A percentile compares a stretch with the other conserved stretches of the same genome.
Conservation (phyloP, 2,329 filamentous ascomycete genomes). For the Didymella pinodella region DNA sequence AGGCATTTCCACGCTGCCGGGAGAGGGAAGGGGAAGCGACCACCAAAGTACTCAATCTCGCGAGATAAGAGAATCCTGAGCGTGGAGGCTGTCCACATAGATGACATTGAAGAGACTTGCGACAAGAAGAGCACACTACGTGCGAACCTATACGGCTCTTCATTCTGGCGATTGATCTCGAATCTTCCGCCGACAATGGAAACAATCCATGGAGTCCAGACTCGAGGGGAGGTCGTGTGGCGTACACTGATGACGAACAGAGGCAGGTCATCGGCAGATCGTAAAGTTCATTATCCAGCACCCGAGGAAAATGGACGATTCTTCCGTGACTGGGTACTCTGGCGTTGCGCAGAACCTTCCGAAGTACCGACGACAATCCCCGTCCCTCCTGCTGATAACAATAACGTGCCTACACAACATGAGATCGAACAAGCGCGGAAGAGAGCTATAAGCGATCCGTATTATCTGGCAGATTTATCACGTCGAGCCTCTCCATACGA, state of each 20-base stretch:
- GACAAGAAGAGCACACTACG: conserved; percentile 17
- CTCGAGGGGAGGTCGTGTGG: conserved; percentile 24
- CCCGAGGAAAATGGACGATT: conserved; percentile 6
- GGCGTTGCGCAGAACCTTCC: conserved; percentile 18
- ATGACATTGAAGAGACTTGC: conserved; percentile 14
- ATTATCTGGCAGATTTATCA: conserved; percentile 4
- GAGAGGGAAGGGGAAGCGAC: not conserved
- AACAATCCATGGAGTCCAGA: conserved; percentile 13
- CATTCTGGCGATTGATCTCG: conserved; percentile 14
- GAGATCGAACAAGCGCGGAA: conserved; percentile 11
- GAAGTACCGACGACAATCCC: conserved; percentile 1
- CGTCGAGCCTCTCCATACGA: conserved; percentile 23
- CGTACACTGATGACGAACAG: conserved; percentile 24
- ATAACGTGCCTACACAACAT: conserved; percentile 6
- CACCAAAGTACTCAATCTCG: not conserved
- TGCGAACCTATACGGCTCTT: conserved; percentile 7
- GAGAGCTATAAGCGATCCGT: not conserved
- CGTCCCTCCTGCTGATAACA: not conserved
- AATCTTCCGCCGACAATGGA: conserved; percentile 7
- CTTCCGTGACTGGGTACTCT: conserved; percentile 26
- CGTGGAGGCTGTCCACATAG: conserved; percentile 15
- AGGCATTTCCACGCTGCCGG: conserved; percentile 19
- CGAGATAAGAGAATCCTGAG: conserved; percentile 11
- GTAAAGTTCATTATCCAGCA: conserved; percentile 11
- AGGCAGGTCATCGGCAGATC: not conserved